These are phyloP conservation scores for Tolypocladium cylindrosporum DNA, from an alignment of 2,329 filamentous ascomycete genomes.

Conservation along the genomic window DNA sequence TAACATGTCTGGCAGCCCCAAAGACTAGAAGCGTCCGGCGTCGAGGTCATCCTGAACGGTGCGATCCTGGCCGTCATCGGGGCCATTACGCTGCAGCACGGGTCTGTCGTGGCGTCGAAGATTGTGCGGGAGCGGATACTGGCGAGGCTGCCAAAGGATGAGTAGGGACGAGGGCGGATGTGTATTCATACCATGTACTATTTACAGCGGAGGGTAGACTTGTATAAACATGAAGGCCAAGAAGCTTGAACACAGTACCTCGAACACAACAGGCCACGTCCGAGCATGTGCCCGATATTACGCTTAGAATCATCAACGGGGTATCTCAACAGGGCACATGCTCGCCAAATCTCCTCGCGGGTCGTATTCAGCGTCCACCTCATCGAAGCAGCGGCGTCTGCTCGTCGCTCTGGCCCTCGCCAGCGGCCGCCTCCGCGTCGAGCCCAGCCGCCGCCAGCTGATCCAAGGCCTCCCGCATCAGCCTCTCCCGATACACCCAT, in stretches of 20 bases:
- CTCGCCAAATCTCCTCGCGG: not conserved
- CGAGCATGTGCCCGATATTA: not conserved
- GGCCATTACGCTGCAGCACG: slow-evolving; percentile 80
- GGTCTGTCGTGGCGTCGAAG: slow-evolving; percentile 65
- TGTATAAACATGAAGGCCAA: slow-evolving; percentile 6
- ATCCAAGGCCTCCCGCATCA: slow-evolving; percentile 16
- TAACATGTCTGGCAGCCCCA: slow-evolving; percentile 34
- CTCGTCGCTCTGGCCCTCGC: slow-evolving; percentile 11
- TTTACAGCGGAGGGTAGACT: slow-evolving; percentile 8
- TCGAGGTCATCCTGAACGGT: slow-evolving; percentile 64
- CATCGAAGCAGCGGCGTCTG: slow-evolving; percentile 23
- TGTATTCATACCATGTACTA: slow-evolving; percentile 12
- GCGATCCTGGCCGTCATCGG: slow-evolving; percentile 80
- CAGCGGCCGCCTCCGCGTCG: slow-evolving; percentile 6
- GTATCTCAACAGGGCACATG: not conserved
- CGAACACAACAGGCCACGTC: not conserved
- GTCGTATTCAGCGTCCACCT: not conserved
- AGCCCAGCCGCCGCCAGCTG: slow-evolving; percentile 5
- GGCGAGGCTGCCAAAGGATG: slow-evolving; percentile 15
- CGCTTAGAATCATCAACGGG: not conserved
- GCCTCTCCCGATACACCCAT: slow-evolving; percentile 28
- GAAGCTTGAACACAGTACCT: not conserved
- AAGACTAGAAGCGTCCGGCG: slow-evolving; percentile 62
- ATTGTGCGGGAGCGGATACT: slow-evolving; percentile 71
- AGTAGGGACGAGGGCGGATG: not conserved